Percentiles rank a stretch among this genome's conserved stretches.
phyloP scores from a whole-genome alignment of 352 stramenopile genomes.

The Paralagenidium karlingii region DNA sequence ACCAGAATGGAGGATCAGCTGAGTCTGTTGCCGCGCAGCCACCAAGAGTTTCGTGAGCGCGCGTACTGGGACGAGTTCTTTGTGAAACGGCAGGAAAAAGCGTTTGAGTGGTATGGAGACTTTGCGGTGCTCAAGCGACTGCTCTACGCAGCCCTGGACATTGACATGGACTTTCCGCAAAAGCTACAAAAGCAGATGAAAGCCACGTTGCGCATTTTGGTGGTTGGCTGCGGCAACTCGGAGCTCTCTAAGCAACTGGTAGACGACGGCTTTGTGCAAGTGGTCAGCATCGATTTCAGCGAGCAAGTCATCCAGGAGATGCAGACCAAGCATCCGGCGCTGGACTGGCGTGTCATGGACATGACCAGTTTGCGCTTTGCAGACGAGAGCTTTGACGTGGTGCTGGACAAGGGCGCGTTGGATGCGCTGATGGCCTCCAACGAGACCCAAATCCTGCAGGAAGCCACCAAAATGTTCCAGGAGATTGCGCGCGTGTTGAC shows the following conservation, averaged over 20 bases:
- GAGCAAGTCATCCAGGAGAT: conserved; percentile 67
- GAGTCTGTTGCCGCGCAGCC: conserved; percentile 22
- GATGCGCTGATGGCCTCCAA: conserved; percentile 56
- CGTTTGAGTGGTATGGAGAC: conserved; percentile 75
- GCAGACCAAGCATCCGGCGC: conserved; percentile 32
- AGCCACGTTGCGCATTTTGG: conserved; percentile 30
- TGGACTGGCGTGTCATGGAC: conserved; percentile 68
- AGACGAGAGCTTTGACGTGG: conserved; percentile 43
- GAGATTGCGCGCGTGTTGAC: conserved; percentile 50
- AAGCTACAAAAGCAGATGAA: conserved; percentile 16
- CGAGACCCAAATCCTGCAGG: conserved; percentile 16
- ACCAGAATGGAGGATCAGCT: conserved; percentile 5
- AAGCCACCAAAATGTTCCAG: conserved; percentile 52
- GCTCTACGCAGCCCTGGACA: conserved; percentile 14
- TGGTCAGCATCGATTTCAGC: conserved; percentile 69
- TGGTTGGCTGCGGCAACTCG: conserved; percentile 74
- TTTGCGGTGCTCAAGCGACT: conserved; percentile 23
- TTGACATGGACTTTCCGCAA: not conserved
- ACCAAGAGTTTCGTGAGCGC: conserved; percentile 51
- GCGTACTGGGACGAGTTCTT: conserved; percentile 73
- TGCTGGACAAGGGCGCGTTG: conserved; percentile 74
- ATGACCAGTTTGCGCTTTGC: conserved; percentile 51
- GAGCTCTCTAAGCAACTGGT: conserved; percentile 45
- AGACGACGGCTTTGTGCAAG: conserved; percentile 31
- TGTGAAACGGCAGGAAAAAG: conserved; percentile 41